Percentiles rank a stretch among this genome's conserved stretches.
Conservation (phyloP, 2,329 filamentous ascomycete genomes). For the Claviceps capensis region DNA sequence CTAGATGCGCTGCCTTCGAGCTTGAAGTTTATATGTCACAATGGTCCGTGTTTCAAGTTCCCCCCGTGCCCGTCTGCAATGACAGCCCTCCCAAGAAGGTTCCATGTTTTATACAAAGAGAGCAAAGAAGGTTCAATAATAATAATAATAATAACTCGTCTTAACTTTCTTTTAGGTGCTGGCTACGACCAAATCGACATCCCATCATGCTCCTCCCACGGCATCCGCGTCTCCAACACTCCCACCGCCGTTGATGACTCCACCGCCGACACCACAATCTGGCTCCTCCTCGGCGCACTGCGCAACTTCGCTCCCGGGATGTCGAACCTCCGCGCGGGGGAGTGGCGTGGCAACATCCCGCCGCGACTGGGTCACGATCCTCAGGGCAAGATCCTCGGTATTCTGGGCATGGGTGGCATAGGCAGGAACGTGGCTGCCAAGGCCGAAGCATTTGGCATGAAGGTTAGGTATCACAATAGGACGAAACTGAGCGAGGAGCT, state of each 20-base stretch:
- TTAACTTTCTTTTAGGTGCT: constrained; percentile 37
- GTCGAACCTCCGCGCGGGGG: constrained; percentile 46
- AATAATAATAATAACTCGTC: background rate
- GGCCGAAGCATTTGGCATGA: constrained; percentile 64
- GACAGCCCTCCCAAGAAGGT: too few relatives aligned
- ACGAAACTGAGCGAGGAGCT: constrained; percentile 41
- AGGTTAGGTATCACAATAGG: constrained; percentile 62
- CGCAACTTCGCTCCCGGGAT: constrained; percentile 59
- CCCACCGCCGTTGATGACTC: constrained; percentile 72
- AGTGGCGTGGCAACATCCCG: constrained; percentile 50
- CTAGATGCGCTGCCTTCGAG: constrained; percentile 40
- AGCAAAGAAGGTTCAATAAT: background rate
- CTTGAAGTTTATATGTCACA: constrained; percentile 46
- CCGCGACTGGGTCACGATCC: constrained; percentile 58
- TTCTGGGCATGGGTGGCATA: constrained; percentile 78
- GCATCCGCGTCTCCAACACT: constrained; percentile 63
- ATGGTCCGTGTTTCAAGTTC: constrained; percentile 26
- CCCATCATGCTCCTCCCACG: constrained; percentile 51
- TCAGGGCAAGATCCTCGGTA: constrained; percentile 63
- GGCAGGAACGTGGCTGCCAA: constrained; percentile 65
- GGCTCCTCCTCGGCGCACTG: constrained; percentile 67
- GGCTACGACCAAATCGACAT: constrained; percentile 79
- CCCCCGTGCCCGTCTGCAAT: background rate
- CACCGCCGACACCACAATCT: constrained; percentile 71
- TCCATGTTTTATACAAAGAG: background rate